Evolutionary conservation across 2,329 filamentous ascomycete species (phyloP), one percentile per base, ranked within the genome.

Genomic region (Penicillium decumbens): DNA sequence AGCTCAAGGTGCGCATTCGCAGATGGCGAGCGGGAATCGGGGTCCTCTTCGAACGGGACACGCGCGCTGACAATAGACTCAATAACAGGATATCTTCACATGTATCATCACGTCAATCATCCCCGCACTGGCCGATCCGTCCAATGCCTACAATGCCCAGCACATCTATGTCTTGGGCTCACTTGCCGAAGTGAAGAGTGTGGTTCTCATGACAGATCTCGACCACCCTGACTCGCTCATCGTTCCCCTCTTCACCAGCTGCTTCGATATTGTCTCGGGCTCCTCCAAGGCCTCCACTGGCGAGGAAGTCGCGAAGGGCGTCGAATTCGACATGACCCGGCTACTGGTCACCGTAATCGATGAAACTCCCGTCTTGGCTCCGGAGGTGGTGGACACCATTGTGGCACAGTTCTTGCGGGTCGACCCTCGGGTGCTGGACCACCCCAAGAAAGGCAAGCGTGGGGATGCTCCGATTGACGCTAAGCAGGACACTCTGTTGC

Each of bases 401-500:
- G 88, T 98, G 65, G 92, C 92, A 6, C 95, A 98, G 68, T 98
- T 98, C 63, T 76, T 98, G 47, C 84, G 93, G 60, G 90, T 91
- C 2, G 89, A 90, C 43, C 87, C 89, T 0, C 83, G 77, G 50
- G 72, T 75, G 20, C 58, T 79, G 41, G 69, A 64, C 43, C 59
- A 62, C 50, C 76, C 83, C 38, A 84, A 80, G 63, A 79, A 77
- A 57, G 84, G 82, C 62, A 74, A 71, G 43, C 72, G 76, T 54
- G 71, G 75, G 47, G 71, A 79, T 58, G 62, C 72, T 18, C 78
- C 82, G 28, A 65, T 83, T 8, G 88, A 91, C 63, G 82, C 83
- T 37, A 89, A 83, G 62, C 91, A 95, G 65, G 88, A 85, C 1
- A 95, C 88, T 0, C 77, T 95, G 15, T 76, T 89, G n/a, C 76